Percentiles rank a stretch among this genome's conserved stretches.
phyloP scores from a whole-genome alignment of 2,329 filamentous ascomycete species.

The Diaporthe citriasiana region DNA sequence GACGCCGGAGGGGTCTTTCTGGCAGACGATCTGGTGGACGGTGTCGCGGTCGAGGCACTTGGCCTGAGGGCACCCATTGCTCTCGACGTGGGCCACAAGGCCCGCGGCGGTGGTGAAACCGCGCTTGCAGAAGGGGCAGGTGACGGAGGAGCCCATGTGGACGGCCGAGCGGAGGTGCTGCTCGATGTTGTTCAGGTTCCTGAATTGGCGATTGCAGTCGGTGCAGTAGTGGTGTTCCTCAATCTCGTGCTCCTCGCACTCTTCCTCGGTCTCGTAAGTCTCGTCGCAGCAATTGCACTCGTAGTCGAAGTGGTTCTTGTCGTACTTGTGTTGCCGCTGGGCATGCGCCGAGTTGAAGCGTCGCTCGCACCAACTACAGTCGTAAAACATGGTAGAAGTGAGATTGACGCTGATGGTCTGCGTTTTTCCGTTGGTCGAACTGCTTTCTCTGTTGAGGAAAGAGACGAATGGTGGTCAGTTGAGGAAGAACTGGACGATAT shows the following conservation, averaged over 20 bases:
- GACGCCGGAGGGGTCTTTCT: constrained; percentile 60
- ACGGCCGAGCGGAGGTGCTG: constrained; percentile 69
- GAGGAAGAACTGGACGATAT: no score
- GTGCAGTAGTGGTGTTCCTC: constrained; percentile 34
- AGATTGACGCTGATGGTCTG: background rate
- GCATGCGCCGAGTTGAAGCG: constrained; percentile 2
- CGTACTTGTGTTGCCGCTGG: constrained; percentile 33
- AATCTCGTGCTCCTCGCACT: constrained; percentile 28
- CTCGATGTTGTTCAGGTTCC: constrained; percentile 46
- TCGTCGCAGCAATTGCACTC: constrained; percentile 20
- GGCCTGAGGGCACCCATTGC: constrained; percentile 63
- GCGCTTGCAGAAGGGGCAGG: constrained; percentile 69
- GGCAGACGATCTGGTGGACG: constrained; percentile 61
- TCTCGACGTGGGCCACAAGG: constrained; percentile 69
- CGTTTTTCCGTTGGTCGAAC: background rate
- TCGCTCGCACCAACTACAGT: constrained; percentile 26
- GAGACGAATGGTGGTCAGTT: no score
- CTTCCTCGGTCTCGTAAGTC: constrained; percentile 11
- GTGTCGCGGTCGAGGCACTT: constrained; percentile 60
- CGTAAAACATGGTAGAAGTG: constrained; percentile 12
- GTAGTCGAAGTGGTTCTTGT: constrained; percentile 32
- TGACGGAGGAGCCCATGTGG: constrained; percentile 61
- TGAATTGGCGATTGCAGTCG: constrained; percentile 32
- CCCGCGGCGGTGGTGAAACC: constrained; percentile 65
- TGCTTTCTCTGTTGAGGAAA: background rate